Evolutionary conservation across 768 basidiomycete species (phyloP), one percentile per base, ranked within the genome.

Genomic region (Collybia nuda): DNA sequence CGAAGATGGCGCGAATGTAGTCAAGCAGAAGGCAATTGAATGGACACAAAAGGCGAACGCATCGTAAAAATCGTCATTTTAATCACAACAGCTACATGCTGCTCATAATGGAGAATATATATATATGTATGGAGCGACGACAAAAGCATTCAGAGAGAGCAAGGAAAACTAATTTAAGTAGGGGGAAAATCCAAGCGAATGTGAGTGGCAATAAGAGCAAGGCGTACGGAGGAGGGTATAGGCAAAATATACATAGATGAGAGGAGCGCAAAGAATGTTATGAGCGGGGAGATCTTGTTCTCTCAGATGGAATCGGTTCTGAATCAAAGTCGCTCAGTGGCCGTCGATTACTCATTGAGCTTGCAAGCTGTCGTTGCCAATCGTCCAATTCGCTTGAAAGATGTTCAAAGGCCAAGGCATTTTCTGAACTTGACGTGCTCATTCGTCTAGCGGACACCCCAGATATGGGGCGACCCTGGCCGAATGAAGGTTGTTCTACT

Each of bases 11-110:
- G 85, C 82, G 22, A 78, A 80, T 24, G 64, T 65, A 40, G 95
- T 97, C 40, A 99, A 98, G 74, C 75, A 82, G 56, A 90, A 88
- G 64, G 97, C 97, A 11, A 71, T 93, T 37, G 93, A 92, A 67
- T 99, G 93, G 93, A 90, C 90, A 53, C 87, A 83, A 64, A 77
- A 69, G 57, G 84, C 86, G 18, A 72, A 72, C 40, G 65, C 66
- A 48, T 70, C 73, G 55, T 73, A 54, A 48, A 50, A 49, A 56
- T 60, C 52, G 54, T 60, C 57, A 57, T 57, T 58, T n/a, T 44
- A 54, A 51, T 55, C 54, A 58, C 55, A 63, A 51, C 57, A 61
- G 60, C 57, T 53, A 48, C 53, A 59, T 55, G 52, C 66, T 65
- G 62, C 59, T 62, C 62, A 65, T 68, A 62, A 54, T 53, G 50